A percentile compares a stretch with the other conserved stretches of the same genome.
Conservation (phyloP, 2,329 filamentous ascomycete species). For the Pseudocercospora fuligena region DNA sequence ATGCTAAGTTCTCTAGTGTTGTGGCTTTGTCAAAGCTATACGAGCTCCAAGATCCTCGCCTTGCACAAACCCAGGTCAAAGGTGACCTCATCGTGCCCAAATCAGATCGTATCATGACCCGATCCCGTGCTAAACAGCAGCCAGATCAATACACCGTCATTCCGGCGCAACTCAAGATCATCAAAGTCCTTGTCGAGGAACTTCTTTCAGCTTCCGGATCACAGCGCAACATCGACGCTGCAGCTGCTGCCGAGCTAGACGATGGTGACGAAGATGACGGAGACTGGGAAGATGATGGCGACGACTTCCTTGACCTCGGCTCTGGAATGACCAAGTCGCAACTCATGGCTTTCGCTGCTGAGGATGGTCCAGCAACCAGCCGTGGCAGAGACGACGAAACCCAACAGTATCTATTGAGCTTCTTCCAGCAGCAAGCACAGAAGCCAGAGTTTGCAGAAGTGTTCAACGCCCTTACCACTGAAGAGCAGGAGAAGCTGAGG, state of each 20-base stretch:
- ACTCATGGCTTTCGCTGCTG: conserved; percentile 75
- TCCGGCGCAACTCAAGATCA: conserved; percentile 87
- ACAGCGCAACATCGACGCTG: conserved; percentile 51
- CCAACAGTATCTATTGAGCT: conserved; percentile 79
- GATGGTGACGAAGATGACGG: conserved; percentile 74
- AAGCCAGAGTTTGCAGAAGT: conserved; percentile 61
- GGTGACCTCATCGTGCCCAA: conserved; percentile 84
- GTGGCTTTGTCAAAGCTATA: conserved; percentile 93
- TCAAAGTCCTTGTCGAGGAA: conserved; percentile 95
- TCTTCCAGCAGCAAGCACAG: conserved; percentile 68
- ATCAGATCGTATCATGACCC: conserved; percentile 87
- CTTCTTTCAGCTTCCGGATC: conserved; percentile 77
- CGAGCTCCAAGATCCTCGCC: conserved; percentile 78
- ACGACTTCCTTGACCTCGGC: conserved; percentile 74
- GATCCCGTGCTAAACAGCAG: conserved; percentile 84
- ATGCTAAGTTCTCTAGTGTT: conserved; percentile 61
- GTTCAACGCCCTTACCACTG: conserved; percentile 58
- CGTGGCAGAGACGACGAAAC: conserved; percentile 88
- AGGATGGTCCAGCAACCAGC: conserved; percentile 52
- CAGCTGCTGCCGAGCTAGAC: conserved; percentile 64
- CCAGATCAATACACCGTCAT: conserved; percentile 90
- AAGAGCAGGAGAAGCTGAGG: conserved; percentile 60
- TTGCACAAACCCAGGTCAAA: conserved; percentile 82
- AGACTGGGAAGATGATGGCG: conserved; percentile 82
- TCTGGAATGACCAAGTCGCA: conserved; percentile 63